Percentiles rank a stretch among this genome's conserved stretches.
Evolutionary conservation across 805 yeast genomes (phyloP).

Genomic region (Metschnikowia drakensbergensis): DNA sequence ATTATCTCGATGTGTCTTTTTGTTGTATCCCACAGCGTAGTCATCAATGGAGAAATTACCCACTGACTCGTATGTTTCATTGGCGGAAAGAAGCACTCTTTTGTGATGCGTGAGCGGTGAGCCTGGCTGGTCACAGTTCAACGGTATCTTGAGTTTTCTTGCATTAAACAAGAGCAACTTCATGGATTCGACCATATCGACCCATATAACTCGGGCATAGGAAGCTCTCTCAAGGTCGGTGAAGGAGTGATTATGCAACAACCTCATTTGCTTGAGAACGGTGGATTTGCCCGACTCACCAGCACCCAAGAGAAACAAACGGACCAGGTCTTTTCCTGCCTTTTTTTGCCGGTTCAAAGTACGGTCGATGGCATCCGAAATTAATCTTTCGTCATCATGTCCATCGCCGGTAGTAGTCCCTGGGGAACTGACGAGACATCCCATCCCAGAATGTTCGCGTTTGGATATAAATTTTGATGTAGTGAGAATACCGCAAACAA

Average conservation of each 20-base stretch:
- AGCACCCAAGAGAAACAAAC: slow-evolving; percentile 79
- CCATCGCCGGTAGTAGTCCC: slow-evolving; percentile 39
- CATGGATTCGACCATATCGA: slow-evolving; percentile 84
- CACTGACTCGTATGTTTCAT: slow-evolving; percentile 20
- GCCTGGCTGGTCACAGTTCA: slow-evolving; percentile 59
- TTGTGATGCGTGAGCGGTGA: slow-evolving; percentile 45
- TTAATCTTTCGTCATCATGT: slow-evolving; percentile 48
- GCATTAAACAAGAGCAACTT: slow-evolving; percentile 72
- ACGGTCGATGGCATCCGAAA: slow-evolving; percentile 64
- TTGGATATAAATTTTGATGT: not conserved
- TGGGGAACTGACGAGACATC: slow-evolving; percentile 59
- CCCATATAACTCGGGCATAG: slow-evolving; percentile 88
- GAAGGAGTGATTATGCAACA: slow-evolving; percentile 84
- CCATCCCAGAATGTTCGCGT: slow-evolving; percentile 45
- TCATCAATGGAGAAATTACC: slow-evolving; percentile 13
- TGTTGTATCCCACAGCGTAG: slow-evolving; percentile 16
- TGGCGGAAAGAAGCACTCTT: slow-evolving; percentile 50
- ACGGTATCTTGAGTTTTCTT: slow-evolving; percentile 54
- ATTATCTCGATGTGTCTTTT: slow-evolving; percentile 1
- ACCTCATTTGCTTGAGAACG: slow-evolving; percentile 80
- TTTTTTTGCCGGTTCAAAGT: slow-evolving; percentile 49
- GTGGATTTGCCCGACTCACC: slow-evolving; percentile 96
- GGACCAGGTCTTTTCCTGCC: slow-evolving; percentile 56
- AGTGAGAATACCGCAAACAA: not conserved
- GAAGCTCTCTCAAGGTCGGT: slow-evolving; percentile 71